Conservation (phyloP, 2,329 filamentous ascomycete genomes). For the Aspergillus cejpii region DNA sequence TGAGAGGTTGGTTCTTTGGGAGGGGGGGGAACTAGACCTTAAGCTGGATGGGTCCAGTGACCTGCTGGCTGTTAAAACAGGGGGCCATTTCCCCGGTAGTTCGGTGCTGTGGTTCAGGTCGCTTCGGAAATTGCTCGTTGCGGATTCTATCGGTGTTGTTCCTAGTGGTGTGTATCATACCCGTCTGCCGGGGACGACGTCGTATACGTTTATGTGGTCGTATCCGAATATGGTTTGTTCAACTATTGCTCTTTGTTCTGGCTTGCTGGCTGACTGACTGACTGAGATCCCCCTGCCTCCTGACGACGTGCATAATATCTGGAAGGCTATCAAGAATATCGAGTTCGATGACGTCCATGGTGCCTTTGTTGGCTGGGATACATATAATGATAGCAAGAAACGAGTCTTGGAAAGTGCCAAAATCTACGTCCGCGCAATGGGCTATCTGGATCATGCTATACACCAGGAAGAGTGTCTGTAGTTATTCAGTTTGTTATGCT, state of each 20-base stretch:
- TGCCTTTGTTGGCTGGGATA: conserved; percentile 58
- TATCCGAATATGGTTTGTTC: conserved; percentile 53
- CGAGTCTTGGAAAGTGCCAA: conserved; percentile 70
- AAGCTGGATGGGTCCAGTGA: too few relatives aligned
- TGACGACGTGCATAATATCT: conserved; percentile 60
- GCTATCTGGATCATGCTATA: conserved; percentile 30
- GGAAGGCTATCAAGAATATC: conserved; percentile 56
- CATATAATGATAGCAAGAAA: conserved; percentile 53
- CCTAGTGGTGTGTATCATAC: conserved; percentile 40
- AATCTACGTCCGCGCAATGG: conserved; percentile 54
- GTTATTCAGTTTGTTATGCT: background rate
- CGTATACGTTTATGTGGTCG: conserved; percentile 69
- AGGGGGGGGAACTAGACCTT: conserved; percentile 37
- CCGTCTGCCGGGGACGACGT: conserved; percentile 42
- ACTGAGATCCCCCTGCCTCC: conserved; percentile 63
- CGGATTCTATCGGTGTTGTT: conserved; percentile 69
- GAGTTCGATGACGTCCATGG: conserved; percentile 63
- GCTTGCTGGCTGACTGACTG: conserved; percentile 11
- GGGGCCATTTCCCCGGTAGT: conserved; percentile 74
- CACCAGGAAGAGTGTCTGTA: conserved; percentile 18
- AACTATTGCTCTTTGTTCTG: conserved; percentile 14
- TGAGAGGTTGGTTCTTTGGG: conserved; percentile 26
- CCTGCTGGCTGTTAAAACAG: conserved; percentile 60
- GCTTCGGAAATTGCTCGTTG: conserved; percentile 61
- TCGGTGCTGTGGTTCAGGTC: conserved; percentile 57